Base-by-base conservation (phyloP, 2,329 filamentous ascomycete species). In the Xylaria arbuscula region DNA sequence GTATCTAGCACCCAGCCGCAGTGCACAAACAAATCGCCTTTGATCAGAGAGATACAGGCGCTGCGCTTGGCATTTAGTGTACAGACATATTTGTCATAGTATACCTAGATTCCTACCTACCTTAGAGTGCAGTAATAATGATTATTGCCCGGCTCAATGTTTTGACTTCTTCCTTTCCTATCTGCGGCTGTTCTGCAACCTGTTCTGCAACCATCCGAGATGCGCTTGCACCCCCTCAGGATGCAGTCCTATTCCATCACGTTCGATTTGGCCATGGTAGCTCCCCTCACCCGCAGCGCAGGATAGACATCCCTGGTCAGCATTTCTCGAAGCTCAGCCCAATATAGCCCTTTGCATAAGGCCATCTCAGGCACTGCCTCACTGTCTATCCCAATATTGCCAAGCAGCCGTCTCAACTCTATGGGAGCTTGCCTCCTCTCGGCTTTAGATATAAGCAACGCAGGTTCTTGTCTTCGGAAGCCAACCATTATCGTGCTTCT, bases 261-360 rank as follows among this genome's bases (percentile, higher is more conserved):
- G 28, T 36, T 34, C 11, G 28, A 19, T 36, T 36, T 51, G 15
- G 17, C 10, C 58, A 62, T 36, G 42, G 53, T 62, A 9, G 28
- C 58, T 53, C 50, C 60, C 53, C n/a, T 63, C 24, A 15, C 48
- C 50, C 22, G 47, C 24, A 63, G 38, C 3, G 17, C 22, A 4
- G 60, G 60, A 63, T 63, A 63, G 60, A 63, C 32, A n/a, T 63
- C 42, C 9, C 24, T n/a, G 7, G n/a, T 38, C 17, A 63, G 51
- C 17, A n/a, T 38, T 6, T n/a, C 28, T 38, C 38, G 28, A 11
- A 42, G 38, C 7, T 45, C 60, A 5, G 24, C 3, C 50, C 48
- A 55, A 8, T 47, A 17, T 13, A 55, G 8, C 15, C 42, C 60
- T 10, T 63, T 22, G 19, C 32, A 34, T 6, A 61, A 13, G 13